phyloP scores from a whole-genome alignment of 2,329 filamentous ascomycete genomes.

The Aspergillus arachidicola region DNA sequence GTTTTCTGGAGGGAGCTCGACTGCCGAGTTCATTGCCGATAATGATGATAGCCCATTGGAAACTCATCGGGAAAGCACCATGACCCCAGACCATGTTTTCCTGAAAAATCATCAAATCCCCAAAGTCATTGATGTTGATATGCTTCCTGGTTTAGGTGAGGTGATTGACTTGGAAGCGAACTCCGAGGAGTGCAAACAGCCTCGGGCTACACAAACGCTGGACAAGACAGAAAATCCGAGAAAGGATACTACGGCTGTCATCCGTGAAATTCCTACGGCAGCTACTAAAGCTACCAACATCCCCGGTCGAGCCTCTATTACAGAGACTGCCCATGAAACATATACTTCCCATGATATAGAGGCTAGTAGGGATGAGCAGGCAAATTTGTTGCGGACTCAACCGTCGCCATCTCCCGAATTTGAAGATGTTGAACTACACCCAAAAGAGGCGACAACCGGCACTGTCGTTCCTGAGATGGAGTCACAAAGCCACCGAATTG shows the following conservation, averaged over 20 bases:
- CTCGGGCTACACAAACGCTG: neutral
- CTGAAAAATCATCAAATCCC: conserved; percentile 35
- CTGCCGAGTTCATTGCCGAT: conserved; percentile 37
- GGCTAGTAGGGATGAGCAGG: conserved; percentile 10
- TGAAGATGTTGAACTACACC: conserved; percentile 24
- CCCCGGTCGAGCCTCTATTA: neutral
- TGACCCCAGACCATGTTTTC: conserved; percentile 29
- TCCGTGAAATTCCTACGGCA: neutral
- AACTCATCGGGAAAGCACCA: conserved; percentile 23
- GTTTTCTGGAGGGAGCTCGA: conserved; percentile 44
- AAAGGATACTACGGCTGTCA: no score
- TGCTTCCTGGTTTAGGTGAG: conserved; percentile 28
- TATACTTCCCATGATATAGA: conserved; percentile 18
- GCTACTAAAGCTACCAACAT: neutral
- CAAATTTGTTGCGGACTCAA: conserved; percentile 13
- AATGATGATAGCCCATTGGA: conserved; percentile 26
- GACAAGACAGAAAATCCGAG: neutral
- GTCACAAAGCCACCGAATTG: conserved; percentile 13
- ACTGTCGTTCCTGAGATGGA: conserved; percentile 30
- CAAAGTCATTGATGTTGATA: conserved; percentile 46
- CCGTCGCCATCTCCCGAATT: conserved; percentile 40
- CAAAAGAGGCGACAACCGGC: conserved; percentile 20
- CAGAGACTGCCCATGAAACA: neutral
- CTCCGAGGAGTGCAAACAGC: conserved; percentile 8
- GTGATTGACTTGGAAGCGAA: conserved; percentile 37